phyloP scores from a whole-genome alignment of 129 eudicot genomes.

The Ambrosia trifida region DNA sequence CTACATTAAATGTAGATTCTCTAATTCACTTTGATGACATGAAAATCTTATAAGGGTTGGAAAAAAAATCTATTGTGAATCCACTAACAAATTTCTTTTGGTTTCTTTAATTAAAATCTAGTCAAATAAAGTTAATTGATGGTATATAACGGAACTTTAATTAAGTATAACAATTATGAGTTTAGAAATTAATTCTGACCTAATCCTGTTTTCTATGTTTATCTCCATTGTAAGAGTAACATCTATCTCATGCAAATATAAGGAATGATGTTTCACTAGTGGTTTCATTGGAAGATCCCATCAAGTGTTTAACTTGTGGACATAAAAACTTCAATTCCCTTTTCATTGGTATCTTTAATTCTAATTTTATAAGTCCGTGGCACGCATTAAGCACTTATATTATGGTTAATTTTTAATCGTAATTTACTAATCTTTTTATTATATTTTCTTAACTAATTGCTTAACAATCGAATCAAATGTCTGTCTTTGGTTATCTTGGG shows the following conservation, averaged over 20 bases:
- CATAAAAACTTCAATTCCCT: neutral
- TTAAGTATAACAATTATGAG: neutral
- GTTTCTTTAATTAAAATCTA: neutral
- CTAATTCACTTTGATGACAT: neutral
- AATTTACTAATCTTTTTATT: too few species aligned
- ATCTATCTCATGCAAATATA: neutral
- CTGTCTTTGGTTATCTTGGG: too few species aligned
- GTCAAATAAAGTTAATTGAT: neutral
- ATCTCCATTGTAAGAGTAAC: neutral
- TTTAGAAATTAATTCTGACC: neutral
- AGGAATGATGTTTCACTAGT: constrained; percentile 1
- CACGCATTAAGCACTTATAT: neutral
- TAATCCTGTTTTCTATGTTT: neutral
- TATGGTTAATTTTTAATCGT: too few species aligned
- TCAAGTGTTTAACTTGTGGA: constrained; percentile 19
- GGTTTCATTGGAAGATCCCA: constrained; percentile 27
- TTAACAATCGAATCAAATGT: too few species aligned
- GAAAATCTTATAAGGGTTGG: neutral
- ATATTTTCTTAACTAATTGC: too few species aligned
- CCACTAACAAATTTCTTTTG: neutral
- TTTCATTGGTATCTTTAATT: neutral
- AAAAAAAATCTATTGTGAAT: neutral
- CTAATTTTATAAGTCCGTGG: neutral
- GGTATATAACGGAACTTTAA: neutral
- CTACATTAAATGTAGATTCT: neutral